A percentile compares a stretch with the other conserved stretches of the same genome.
These are phyloP conservation scores for Holtermanniella nyarrowii DNA, from an alignment of 768 basidiomycete genomes.

Conservation along the genomic window DNA sequence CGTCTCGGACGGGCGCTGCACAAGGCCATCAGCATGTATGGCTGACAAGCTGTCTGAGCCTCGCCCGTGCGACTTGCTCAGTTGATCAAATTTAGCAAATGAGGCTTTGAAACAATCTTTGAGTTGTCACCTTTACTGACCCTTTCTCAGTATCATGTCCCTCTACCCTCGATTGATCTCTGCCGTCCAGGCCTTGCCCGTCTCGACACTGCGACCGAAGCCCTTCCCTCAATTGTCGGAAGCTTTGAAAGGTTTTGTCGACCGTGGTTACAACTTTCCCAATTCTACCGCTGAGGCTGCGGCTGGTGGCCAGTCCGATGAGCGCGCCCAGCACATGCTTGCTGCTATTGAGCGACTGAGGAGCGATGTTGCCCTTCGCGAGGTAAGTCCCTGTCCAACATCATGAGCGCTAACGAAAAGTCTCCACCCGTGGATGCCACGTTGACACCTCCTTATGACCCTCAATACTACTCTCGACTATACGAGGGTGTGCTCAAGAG, in stretches of 20 bases:
- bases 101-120: too few relatives aligned
- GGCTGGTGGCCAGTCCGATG: background rate
- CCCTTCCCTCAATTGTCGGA: conserved; percentile 26
- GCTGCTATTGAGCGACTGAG: conserved; percentile 9
- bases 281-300: background rate
- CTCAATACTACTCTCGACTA: conserved; percentile 31
- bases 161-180: conserved; percentile 15
- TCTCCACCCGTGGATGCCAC: conserved; percentile 23
- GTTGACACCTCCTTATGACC: conserved; percentile 32
- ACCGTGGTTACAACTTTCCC: conserved; percentile 9
- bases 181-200: conserved; percentile 28
- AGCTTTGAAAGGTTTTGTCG: conserved; percentile 26
- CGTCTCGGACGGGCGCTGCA: too few relatives aligned
- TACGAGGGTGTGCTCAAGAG: conserved; percentile 30
- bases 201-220: conserved; percentile 26
- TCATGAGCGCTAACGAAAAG: conserved; percentile 7
- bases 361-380: conserved; percentile 1
- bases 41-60: too few relatives aligned
- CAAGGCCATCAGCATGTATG: too few relatives aligned
- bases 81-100: too few relatives aligned
- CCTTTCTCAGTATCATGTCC: too few relatives aligned
- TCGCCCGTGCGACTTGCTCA: too few relatives aligned
- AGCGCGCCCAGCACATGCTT: conserved; percentile 11
- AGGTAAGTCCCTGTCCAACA: conserved; percentile 7
- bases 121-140: too few relatives aligned